Base-by-base conservation (phyloP, 1,139 yeast genomes). In the Candida sanyaensis region DNA sequence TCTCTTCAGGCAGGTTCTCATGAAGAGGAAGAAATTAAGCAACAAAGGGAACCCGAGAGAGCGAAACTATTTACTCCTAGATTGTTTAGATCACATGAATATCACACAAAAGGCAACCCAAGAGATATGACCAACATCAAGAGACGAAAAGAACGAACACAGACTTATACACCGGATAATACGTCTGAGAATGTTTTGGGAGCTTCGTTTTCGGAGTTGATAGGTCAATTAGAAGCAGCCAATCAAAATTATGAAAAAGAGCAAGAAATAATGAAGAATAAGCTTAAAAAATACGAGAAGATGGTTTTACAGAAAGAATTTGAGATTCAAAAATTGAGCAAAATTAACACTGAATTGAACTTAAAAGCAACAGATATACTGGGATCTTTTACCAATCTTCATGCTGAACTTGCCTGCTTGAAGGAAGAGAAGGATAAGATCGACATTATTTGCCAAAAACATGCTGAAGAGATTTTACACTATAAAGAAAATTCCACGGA, bases 161-260 rank as follows among this genome's bases (percentile, higher is more conserved):
- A 38, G 6, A 13, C 24, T 7, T 12, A 17, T 29, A 27, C 23
- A 13, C 32, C 30, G 3, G 41, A 7, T 8, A 13, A 24, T 27
- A 23, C 7, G 6, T 36, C 37, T 17, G 30, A 23, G n/a, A 29
- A 30, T 8, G 10, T 21, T 4, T 13, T 24, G 12, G 34, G 23
- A 23, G 21, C 5, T n/a, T 30, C 41, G 23, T 42, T 42, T n/a
- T 28, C 30, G 9, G 45, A 30, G 4, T 36, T 42, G 11, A 29
- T 42, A 8, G 24, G 45, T 3, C 30, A 42, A 24, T 34, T 42
- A 12, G 45, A 42, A 30, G 29, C 12, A 3, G 36, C 36, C 5
- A 42, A 30, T 10, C 12, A 9, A 4, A 42, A 28, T 7, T 44
- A 23, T 11, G 33, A 41, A 23, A 30, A 37, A 12, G 39, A 40